phyloP scores from a whole-genome alignment of 441 rosid genomes.

The Eruca vesicaria region DNA sequence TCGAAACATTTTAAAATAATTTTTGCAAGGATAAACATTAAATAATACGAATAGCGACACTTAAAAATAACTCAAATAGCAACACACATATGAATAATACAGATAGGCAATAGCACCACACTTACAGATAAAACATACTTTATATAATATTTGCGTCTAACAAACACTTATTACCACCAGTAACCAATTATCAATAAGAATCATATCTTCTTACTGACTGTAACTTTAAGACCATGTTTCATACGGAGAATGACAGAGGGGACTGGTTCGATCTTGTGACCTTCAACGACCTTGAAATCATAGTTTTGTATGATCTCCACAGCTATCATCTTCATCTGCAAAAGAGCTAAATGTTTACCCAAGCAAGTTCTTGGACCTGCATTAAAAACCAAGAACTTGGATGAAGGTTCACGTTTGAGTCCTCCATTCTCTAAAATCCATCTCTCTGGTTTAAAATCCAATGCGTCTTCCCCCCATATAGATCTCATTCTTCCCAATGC shows the following conservation, averaged over 20 bases:
- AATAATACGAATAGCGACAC: no score
- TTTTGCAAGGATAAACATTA: no score
- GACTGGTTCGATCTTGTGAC: not conserved
- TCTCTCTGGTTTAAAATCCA: constrained; percentile 50
- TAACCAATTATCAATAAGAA: not conserved
- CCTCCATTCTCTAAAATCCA: constrained; percentile 20
- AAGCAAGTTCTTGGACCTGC: constrained; percentile 22
- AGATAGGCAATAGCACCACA: not conserved
- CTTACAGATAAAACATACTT: not conserved
- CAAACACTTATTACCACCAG: not conserved
- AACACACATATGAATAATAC: not conserved
- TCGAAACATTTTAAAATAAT: no score
- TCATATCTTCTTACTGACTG: not conserved
- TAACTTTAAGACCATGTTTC: not conserved
- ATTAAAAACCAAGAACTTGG: constrained; percentile 10
- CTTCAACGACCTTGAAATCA: constrained; percentile 2
- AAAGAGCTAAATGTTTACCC: constrained; percentile 14
- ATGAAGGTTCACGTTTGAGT: constrained; percentile 13
- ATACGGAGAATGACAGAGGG: not conserved
- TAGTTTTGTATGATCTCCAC: constrained; percentile 13
- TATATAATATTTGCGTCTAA: not conserved
- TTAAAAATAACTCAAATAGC: no score
- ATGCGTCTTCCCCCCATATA: constrained; percentile 53
- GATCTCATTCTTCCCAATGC: constrained; percentile 63
- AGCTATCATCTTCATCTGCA: constrained; percentile 21